Evolutionary conservation across 2,329 filamentous ascomycete genomes (phyloP).

Genomic region (Pseudocercospora crystallina): DNA sequence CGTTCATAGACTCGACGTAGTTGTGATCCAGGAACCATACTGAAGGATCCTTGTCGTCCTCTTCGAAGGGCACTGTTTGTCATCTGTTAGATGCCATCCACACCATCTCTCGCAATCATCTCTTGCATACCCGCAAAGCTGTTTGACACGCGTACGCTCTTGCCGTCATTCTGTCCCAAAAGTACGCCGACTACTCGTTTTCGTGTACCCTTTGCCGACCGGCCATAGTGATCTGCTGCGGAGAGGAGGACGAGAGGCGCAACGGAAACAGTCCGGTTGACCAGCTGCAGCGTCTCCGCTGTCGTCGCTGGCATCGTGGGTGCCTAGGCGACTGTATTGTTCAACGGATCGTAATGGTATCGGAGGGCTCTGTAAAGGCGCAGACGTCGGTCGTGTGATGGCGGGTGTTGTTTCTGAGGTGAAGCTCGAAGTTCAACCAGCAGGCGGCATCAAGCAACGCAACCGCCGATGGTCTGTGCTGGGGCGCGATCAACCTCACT

Average conservation of each 20-base stretch:
- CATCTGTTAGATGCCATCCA: constrained; percentile 5
- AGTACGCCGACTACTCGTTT: constrained; percentile 91
- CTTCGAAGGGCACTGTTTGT: constrained; percentile 84
- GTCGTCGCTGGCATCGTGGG: constrained; percentile 88
- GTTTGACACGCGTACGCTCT: constrained; percentile 95
- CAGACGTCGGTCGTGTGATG: no score
- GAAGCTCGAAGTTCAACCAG: no score
- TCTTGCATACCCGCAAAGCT: constrained; percentile 79
- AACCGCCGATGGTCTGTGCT: no score
- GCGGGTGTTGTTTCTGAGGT: no score
- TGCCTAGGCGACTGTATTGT: not conserved
- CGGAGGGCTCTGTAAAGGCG: no score
- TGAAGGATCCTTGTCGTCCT: constrained; percentile 96
- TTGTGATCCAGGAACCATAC: constrained; percentile 99
- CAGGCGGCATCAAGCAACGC: no score
- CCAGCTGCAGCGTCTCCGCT: constrained; percentile 91
- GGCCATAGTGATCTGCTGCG: constrained; percentile 96
- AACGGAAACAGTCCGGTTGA: constrained; percentile 92
- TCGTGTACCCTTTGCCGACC: constrained; percentile 83
- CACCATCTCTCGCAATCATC: constrained; percentile 13
- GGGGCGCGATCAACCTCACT: no score
- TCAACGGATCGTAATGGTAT: no score
- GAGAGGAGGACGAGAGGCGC: constrained; percentile 97
- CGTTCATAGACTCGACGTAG: constrained; percentile 98
- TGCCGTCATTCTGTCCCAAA: constrained; percentile 92